These are phyloP conservation scores for Moesziomyces aphidis DNA, from an alignment of 1,284 basidiomycete species.

Conservation along the genomic window DNA sequence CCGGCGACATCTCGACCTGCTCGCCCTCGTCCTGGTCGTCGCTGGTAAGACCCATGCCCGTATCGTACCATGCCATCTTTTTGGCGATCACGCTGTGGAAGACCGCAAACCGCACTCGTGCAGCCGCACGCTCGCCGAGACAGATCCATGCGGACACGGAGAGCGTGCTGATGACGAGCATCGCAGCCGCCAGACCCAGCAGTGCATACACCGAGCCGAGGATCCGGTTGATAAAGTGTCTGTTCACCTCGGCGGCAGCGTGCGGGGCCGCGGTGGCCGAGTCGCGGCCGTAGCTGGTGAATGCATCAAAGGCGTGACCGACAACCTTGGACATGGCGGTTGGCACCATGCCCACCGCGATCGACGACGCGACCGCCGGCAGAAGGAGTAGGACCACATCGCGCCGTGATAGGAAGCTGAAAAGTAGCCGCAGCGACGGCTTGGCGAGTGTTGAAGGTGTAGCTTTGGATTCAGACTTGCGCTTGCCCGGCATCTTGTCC, in stretches of 20 bases:
- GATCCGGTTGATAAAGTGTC: constrained; percentile 72
- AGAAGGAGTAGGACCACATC: constrained; percentile 69
- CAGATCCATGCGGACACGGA: constrained; percentile 86
- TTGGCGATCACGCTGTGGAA: constrained; percentile 79
- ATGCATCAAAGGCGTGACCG: constrained; percentile 85
- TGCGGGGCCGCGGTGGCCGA: constrained; percentile 69
- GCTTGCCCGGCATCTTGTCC: not conserved
- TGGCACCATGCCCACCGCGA: constrained; percentile 81
- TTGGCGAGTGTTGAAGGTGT: constrained; percentile 2
- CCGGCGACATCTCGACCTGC: constrained; percentile 72
- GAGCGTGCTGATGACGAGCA: constrained; percentile 79
- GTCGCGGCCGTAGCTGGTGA: constrained; percentile 72
- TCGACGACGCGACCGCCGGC: constrained; percentile 79
- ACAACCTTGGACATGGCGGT: constrained; percentile 93
- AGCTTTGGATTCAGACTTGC: not conserved
- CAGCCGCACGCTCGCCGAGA: constrained; percentile 83
- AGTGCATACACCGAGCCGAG: constrained; percentile 76
- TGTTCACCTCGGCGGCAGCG: constrained; percentile 69
- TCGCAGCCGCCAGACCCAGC: constrained; percentile 77
- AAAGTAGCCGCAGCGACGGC: constrained; percentile 51
- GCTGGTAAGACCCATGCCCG: constrained; percentile 40
- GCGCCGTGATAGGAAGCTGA: constrained; percentile 36
- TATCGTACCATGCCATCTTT: constrained; percentile 74
- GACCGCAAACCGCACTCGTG: constrained; percentile 77
- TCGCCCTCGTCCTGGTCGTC: constrained; percentile 45